Base-by-base conservation (phyloP, 2,329 filamentous ascomycete species). In the Aspergillus tamarii region DNA sequence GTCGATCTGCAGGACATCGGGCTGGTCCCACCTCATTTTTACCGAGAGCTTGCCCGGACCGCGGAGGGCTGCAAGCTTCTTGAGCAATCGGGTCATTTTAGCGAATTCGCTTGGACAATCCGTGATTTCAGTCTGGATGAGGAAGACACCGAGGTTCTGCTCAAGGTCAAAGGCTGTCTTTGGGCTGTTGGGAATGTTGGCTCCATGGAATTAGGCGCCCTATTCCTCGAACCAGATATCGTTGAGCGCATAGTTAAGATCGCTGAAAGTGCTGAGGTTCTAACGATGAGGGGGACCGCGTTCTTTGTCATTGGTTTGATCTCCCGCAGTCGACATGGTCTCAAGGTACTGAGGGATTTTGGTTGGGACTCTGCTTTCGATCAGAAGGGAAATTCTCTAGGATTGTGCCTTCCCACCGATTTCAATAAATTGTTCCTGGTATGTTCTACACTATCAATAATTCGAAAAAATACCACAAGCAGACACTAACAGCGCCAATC, bases 131-230 rank as follows among this genome's bases (percentile, higher is more conserved):
- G 90, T 41, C 90, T 94, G 83, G 91, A 95, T 70, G 89, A 89
- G 48, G 91, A 96, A 68, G 95, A 99, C 71, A 76, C 86, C 0
- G 95, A 99, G 77, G 86, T 90, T 28, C 89, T 98, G 52, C 88
- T 93, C 63, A 98, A 97, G 76, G 93, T 98, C 68, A 99, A 99
- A 77, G 95, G 94, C 9, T 97, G 93, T 75, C 84, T 99, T 55
- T 99, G 95, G 95, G 95, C 95, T 0, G 93, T 99, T 1, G 95
- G 95, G 28, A 99, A 99, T 71, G 94, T 99, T 43, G 95, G 95
- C 0, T 97, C 94, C 0, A 98, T 99, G 94, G 94, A 98, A 72
- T 88, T 97, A 1, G 95, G 95, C 1, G 94, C 94, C 1, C 93
- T 93, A 0, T 99, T 99, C 76, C 84, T 99, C 4, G 95, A 91